A percentile compares a stretch with the other conserved stretches of the same genome.
These are phyloP conservation scores for Phialocephala subalpina DNA, from an alignment of 2,329 filamentous ascomycete genomes.

Conservation along the genomic window DNA sequence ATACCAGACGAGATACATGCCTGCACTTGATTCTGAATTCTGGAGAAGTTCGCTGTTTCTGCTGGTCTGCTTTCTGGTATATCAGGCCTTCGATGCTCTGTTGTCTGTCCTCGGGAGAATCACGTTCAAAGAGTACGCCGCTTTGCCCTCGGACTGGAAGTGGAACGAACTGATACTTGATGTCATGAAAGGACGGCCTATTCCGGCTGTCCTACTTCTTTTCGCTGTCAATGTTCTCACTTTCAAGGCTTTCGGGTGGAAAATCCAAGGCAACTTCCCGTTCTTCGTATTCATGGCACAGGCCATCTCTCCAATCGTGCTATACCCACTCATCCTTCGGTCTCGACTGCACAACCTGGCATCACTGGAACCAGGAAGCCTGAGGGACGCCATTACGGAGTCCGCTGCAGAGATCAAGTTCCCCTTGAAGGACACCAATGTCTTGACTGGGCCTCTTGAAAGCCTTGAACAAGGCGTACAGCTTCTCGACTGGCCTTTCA, in stretches of 20 bases:
- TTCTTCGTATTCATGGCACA: background rate
- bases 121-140: background rate
- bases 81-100: background rate
- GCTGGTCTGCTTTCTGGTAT: background rate
- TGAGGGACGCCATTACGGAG: background rate
- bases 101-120: background rate
- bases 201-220: background rate
- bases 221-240: background rate
- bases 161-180: background rate
- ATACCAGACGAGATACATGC: slow-evolving; percentile 1
- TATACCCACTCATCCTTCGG: background rate
- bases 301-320: background rate
- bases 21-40: background rate
- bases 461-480: background rate
- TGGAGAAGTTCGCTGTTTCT: slow-evolving; percentile 8
- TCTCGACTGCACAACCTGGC: no score
- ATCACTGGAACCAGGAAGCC: background rate
- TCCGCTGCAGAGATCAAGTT: background rate
- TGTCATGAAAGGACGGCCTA: background rate
- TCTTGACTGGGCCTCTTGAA: background rate
- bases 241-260: background rate
- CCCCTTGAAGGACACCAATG: background rate
- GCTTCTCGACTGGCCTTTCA: background rate
- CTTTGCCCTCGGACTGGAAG: background rate
- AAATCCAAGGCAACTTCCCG: background rate